phyloP scores from a whole-genome alignment of 192 early-diverging fungal genomes.

The Spinellus fusiger region DNA sequence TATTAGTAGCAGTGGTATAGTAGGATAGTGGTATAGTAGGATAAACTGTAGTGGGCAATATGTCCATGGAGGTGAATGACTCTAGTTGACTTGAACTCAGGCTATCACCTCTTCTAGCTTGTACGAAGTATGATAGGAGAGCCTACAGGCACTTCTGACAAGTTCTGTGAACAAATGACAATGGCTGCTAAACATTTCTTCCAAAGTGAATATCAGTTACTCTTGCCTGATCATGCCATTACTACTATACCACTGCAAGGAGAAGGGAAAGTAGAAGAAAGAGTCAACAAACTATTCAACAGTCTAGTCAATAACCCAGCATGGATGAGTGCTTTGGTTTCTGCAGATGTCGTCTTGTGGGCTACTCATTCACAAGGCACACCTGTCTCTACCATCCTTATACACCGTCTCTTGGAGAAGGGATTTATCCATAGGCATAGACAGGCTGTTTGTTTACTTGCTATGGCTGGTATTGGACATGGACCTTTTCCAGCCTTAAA shows the following conservation, averaged over 20 bases:
- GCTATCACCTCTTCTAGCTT: slow-evolving; percentile 23
- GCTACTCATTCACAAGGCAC: slow-evolving; percentile 94
- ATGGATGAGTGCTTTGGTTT: slow-evolving; percentile 34
- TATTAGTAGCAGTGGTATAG: background rate
- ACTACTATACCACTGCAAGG: slow-evolving; percentile 83
- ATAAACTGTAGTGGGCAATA: too few species aligned
- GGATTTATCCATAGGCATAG: slow-evolving; percentile 55
- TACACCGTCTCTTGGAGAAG: slow-evolving; percentile 67
- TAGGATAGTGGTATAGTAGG: too few species aligned
- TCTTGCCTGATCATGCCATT: slow-evolving; percentile 41
- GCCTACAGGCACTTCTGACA: slow-evolving; percentile 85
- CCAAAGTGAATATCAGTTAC: slow-evolving; percentile 36
- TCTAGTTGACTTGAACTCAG: background rate
- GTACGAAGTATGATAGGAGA: slow-evolving; percentile 78
- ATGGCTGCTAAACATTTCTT: slow-evolving; percentile 57
- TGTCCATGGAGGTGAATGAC: too few species aligned
- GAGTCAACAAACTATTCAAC: slow-evolving; percentile 76
- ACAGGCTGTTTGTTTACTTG: slow-evolving; percentile 73
- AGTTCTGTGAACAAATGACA: slow-evolving; percentile 88
- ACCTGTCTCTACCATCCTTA: slow-evolving; percentile 75
- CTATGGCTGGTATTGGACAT: slow-evolving; percentile 92
- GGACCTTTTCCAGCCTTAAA: slow-evolving; percentile 83
- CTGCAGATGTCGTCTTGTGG: slow-evolving; percentile 78
- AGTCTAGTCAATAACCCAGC: slow-evolving; percentile 54
- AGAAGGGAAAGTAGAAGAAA: slow-evolving; percentile 85